Base-by-base conservation (phyloP, 164 flowering plant species). In the Tinospora cordifolia region DNA sequence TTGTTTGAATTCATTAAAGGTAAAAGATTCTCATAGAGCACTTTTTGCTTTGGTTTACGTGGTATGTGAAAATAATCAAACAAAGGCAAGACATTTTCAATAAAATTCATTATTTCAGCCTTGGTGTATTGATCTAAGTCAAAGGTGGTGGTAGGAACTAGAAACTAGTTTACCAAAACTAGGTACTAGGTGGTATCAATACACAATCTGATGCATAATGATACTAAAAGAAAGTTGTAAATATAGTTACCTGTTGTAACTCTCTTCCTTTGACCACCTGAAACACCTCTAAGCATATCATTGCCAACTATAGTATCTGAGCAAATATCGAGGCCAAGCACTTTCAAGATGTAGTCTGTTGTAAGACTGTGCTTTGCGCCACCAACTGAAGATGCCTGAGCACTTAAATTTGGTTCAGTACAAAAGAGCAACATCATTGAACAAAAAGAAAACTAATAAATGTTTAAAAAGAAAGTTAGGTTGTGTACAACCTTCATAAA, bases 251-350 rank as follows among this genome's bases (percentile, higher is more conserved):
- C 97, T 81, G 98, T 85, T 25, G 97, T 91, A 57, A 93, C 94
- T 76, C 97, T 83, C 82, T 90, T 93, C 68, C 80, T 86, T 75
- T 91, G 98, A 63, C 98, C 98, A 47, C 97, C 97, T 24, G 98
- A 91, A 72, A 93, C 84, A 57, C 98, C 98, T 76, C 98, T 85
- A 17, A 81, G 78, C 98, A 93, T 93, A 24, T 88, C 97, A 83
- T 74, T 90, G 51, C 98, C 97, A 66, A 93, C 93, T 3, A 87
- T 9, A 54, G 93, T 93, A 14, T 90, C 98, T 13, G 90, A 72
- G 71, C 97, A 93, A 19, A 88, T 67, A 80, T 91, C 96, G 69
- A 93, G 94, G 27, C 97, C 97, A 65, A 93, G 97, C 47, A 91
- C 87, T 84, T 85, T 93, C 80, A 93, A 77, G 27, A 88, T 70